Evolutionary conservation across 1,284 basidiomycete genomes (phyloP).

Genomic region (Takashimella koratensis): DNA sequence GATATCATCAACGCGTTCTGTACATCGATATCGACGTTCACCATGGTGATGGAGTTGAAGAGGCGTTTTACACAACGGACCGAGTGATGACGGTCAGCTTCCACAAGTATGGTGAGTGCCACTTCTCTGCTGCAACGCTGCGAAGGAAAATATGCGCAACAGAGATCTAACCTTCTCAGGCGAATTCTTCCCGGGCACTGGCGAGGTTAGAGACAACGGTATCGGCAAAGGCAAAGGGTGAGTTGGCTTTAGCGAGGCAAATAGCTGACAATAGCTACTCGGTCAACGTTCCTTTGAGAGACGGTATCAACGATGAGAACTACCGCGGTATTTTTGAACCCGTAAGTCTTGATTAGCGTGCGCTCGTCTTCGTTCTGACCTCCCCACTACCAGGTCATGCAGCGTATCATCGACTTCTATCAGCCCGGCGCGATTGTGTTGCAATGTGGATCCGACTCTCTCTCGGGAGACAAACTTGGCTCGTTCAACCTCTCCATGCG

Average conservation of each 20-base stretch:
- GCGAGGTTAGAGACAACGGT: constrained; percentile 89
- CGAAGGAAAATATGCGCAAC: background rate
- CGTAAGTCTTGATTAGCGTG: constrained; percentile 53
- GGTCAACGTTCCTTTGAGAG: constrained; percentile 90
- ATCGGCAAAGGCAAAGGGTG: constrained; percentile 82
- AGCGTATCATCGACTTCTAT: constrained; percentile 91
- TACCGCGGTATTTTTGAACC: constrained; percentile 96
- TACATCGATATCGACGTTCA: constrained; percentile 99
- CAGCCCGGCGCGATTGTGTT: constrained; percentile 93
- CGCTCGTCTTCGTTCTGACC: background rate
- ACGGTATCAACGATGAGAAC: constrained; percentile 93
- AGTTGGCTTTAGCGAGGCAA: background rate
- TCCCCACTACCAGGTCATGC: constrained; percentile 68
- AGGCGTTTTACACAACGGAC: constrained; percentile 98
- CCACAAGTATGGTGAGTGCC: constrained; percentile 80
- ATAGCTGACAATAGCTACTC: constrained; percentile 59
- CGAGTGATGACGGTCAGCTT: constrained; percentile 98
- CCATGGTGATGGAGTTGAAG: constrained; percentile 98
- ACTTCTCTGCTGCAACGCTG: background rate
- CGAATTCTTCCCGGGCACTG: constrained; percentile 98
- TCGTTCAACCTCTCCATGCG: constrained; percentile 97
- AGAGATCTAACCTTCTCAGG: constrained; percentile 1
- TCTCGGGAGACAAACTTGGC: constrained; percentile 94
- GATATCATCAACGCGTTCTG: constrained; percentile 90
- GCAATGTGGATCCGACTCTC: constrained; percentile 97